phyloP scores from a whole-genome alignment of 2,329 filamentous ascomycete species.

The Byssothecium circinans region DNA sequence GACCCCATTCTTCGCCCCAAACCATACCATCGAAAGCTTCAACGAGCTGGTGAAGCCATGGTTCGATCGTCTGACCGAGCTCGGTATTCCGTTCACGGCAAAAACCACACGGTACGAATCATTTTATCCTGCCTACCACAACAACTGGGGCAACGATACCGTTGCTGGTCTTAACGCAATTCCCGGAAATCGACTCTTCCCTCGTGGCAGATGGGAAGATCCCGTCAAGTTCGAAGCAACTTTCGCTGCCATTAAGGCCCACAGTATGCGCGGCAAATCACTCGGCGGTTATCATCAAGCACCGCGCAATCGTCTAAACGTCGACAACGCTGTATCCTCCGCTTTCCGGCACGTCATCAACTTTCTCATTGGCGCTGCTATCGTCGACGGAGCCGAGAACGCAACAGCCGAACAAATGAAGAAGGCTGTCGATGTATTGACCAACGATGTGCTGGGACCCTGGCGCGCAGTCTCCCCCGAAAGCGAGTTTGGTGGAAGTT shows the following conservation, averaged over 20 bases:
- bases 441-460: slow-evolving; percentile 17
- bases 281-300: slow-evolving; percentile 27
- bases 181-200: slow-evolving; percentile 22
- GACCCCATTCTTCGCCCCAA: slow-evolving; percentile 15
- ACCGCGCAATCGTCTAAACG: slow-evolving; percentile 16
- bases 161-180: slow-evolving; percentile 10
- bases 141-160: slow-evolving; percentile 20
- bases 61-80: slow-evolving; percentile 11
- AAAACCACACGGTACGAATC: slow-evolving; percentile 15
- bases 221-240: slow-evolving; percentile 13
- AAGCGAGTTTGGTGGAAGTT: slow-evolving; percentile 24
- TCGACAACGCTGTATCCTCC: slow-evolving; percentile 30
- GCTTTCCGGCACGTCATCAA: slow-evolving; percentile 26
- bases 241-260: slow-evolving; percentile 11
- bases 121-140: slow-evolving; percentile 22
- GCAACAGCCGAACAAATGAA: slow-evolving; percentile 15
- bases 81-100: slow-evolving; percentile 20
- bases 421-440: slow-evolving; percentile 15
- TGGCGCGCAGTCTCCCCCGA: slow-evolving; percentile 23
- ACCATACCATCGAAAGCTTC: slow-evolving; percentile 14
- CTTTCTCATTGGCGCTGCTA: slow-evolving; percentile 25
- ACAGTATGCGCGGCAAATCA: slow-evolving; percentile 18
- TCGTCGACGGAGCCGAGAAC: slow-evolving; percentile 15
- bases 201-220: slow-evolving; percentile 20
- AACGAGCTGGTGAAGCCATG: slow-evolving; percentile 10